Base-by-base conservation (phyloP, 1,139 yeast species). In the Blastobotrys proliferans region DNA sequence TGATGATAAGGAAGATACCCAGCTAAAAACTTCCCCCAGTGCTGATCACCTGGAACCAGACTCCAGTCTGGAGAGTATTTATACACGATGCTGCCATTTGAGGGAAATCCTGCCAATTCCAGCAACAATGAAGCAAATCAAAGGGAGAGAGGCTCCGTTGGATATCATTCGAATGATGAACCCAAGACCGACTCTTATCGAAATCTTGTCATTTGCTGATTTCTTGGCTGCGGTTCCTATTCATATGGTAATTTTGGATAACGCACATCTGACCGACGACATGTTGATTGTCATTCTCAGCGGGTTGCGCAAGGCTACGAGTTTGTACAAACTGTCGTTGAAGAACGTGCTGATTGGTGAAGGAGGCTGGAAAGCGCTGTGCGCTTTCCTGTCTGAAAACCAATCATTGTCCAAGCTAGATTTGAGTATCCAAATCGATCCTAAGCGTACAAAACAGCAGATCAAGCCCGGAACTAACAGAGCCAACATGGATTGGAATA, bases 51-150 rank as follows among this genome's bases (percentile, higher is more conserved):
- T 6, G 5, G 45, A 38, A 14, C 58, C 52, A 32, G 58, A 56
- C 32, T 49, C 47, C 3, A 37, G 34, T 25, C 25, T 45, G 45
- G 57, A 38, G 52, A 55, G 29, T 44, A 40, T 90, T 13, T 90
- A 90, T 62, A 86, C 97, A 0, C 70, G 97, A 51, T 88, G 97
- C 61, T 90, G 97, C 58, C 97, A 90, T 64, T 69, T 90, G 49
- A 72, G 97, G 43, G 97, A 90, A 57, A 90, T 90, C 43, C 66
- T 90, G 51, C 97, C 97, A 0, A 88, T 90, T 47, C 94, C 95
- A 1, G 95, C 95, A 0, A 87, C 94, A 0, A 62, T 87, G 54
- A 83, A 82, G 56, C 97, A 90, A 61, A 73, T 90, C 47, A 84
- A 83, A 57, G 80, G 80, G 48, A 85, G 85, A 56, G 63, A 79